Evolutionary conservation across 768 basidiomycete genomes (phyloP).

Genomic region (Xerocomellus dryophilus): DNA sequence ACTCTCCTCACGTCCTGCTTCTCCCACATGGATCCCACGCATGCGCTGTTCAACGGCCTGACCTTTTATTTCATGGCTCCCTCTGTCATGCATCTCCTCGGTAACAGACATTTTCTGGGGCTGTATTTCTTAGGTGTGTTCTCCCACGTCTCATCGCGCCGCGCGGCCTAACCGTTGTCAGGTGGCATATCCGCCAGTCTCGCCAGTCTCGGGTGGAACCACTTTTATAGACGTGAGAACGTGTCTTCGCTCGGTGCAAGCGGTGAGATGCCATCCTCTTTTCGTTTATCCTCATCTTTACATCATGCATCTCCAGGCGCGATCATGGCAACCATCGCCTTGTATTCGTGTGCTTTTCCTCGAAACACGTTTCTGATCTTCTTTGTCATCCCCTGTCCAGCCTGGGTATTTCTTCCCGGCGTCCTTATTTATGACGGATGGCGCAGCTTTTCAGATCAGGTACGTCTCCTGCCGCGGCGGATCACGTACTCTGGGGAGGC

Average conservation of each 20-base stretch:
- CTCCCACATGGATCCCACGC: slow-evolving; percentile 59
- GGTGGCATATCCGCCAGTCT: slow-evolving; percentile 60
- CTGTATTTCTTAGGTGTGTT: slow-evolving; percentile 71
- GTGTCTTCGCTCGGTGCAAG: slow-evolving; percentile 64
- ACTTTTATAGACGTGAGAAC: slow-evolving; percentile 27
- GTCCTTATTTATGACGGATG: slow-evolving; percentile 41
- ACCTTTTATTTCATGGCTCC: slow-evolving; percentile 76
- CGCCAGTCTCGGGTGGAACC: slow-evolving; percentile 47
- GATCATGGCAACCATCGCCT: slow-evolving; percentile 65
- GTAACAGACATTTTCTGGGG: slow-evolving; percentile 60
- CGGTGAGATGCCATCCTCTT: slow-evolving; percentile 41
- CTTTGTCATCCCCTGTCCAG: slow-evolving; percentile 75
- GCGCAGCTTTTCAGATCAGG: slow-evolving; percentile 35
- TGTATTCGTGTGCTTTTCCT: slow-evolving; percentile 71
- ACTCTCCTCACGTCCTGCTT: slow-evolving; percentile 68
- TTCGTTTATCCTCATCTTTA: not conserved
- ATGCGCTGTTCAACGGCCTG: slow-evolving; percentile 75
- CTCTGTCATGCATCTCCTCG: slow-evolving; percentile 58
- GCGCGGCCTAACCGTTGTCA: slow-evolving; percentile 22
- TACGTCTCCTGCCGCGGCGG: slow-evolving; percentile 15
- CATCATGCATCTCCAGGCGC: slow-evolving; percentile 48
- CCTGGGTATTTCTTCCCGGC: slow-evolving; percentile 70
- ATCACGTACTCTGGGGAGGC: not conserved
- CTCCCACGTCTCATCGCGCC: not conserved
- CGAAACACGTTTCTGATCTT: slow-evolving; percentile 65